Conservation (phyloP, 805 yeast genomes). For the Lipomyces yamadae region DNA sequence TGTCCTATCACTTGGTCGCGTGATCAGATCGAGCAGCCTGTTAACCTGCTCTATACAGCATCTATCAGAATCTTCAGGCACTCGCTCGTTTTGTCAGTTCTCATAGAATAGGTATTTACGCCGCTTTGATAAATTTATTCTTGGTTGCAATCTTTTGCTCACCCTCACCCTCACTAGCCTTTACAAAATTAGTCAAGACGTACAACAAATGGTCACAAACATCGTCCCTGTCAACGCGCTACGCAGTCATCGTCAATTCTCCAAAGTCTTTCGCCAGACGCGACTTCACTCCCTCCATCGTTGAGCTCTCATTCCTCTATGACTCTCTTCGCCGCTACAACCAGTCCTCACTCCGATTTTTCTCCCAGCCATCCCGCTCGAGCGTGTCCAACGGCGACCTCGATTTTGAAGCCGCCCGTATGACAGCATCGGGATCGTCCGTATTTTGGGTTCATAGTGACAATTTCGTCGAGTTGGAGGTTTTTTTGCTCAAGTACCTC, state of each 20-base stretch:
- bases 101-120: conserved; percentile 62
- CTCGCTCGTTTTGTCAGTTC: conserved; percentile 71
- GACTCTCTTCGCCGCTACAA: conserved; percentile 51
- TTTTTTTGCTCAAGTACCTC: conserved; percentile 54
- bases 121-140: conserved; percentile 38
- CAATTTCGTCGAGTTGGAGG: conserved; percentile 59
- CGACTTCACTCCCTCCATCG: conserved; percentile 64
- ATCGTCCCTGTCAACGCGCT: conserved; percentile 42
- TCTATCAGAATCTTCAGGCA: conserved; percentile 61
- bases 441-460: conserved; percentile 65
- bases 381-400: conserved; percentile 39
- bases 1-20: neutral
- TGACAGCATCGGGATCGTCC: conserved; percentile 46
- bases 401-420: conserved; percentile 46
- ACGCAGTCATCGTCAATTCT: conserved; percentile 48
- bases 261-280: conserved; percentile 63
- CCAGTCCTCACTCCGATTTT: conserved; percentile 32
- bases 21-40: neutral
- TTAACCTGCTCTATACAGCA: conserved; percentile 48
- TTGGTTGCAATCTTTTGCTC: neutral
- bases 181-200: conserved; percentile 75
- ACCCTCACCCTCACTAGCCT: conserved; percentile 35
- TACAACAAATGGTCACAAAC: conserved; percentile 55
- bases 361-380: conserved; percentile 20
- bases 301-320: conserved; percentile 61